Conservation (phyloP, 2,329 filamentous ascomycete species). For the Fusarium papillatum region DNA sequence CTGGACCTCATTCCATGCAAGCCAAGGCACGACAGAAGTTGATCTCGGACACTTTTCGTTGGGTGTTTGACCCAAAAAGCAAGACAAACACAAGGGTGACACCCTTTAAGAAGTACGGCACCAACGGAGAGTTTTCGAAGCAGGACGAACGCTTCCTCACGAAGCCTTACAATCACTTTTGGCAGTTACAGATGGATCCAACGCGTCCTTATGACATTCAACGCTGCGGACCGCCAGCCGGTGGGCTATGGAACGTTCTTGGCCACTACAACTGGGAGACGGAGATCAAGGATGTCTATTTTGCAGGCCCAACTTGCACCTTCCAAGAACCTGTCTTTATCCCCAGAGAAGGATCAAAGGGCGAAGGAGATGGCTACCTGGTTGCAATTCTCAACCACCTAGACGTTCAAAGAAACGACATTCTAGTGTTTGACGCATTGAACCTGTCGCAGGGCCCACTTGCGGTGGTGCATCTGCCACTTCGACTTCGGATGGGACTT, state of each 20-base stretch:
- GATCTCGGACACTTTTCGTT: slow-evolving; percentile 10
- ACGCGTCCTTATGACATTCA: neutral
- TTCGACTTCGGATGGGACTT: slow-evolving; percentile 17
- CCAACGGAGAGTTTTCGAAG: slow-evolving; percentile 18
- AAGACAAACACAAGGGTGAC: neutral
- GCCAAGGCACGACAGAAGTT: slow-evolving; percentile 7
- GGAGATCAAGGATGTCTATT: slow-evolving; percentile 5
- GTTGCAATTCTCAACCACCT: slow-evolving; percentile 18
- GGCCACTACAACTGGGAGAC: slow-evolving; percentile 19
- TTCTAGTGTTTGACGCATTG: slow-evolving; percentile 10
- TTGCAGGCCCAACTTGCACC: neutral
- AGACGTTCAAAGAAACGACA: slow-evolving; percentile 15
- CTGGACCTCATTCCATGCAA: slow-evolving; percentile 1
- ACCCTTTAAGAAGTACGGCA: slow-evolving; percentile 3
- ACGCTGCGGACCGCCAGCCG: slow-evolving; percentile 13
- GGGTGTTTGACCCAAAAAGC: slow-evolving; percentile 12
- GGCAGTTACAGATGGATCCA: slow-evolving; percentile 15
- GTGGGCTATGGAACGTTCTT: slow-evolving; percentile 15
- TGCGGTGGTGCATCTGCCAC: slow-evolving; percentile 1
- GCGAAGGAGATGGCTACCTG: slow-evolving; percentile 5
- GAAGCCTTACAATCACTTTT: slow-evolving; percentile 20
- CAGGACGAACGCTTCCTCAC: slow-evolving; percentile 20
- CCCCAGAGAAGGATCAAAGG: neutral
- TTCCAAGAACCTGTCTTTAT: slow-evolving; percentile 22
- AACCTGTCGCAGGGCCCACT: slow-evolving; percentile 6